Conservation (phyloP, 108 stramenopile species). For the Skeletonema tropicum region DNA sequence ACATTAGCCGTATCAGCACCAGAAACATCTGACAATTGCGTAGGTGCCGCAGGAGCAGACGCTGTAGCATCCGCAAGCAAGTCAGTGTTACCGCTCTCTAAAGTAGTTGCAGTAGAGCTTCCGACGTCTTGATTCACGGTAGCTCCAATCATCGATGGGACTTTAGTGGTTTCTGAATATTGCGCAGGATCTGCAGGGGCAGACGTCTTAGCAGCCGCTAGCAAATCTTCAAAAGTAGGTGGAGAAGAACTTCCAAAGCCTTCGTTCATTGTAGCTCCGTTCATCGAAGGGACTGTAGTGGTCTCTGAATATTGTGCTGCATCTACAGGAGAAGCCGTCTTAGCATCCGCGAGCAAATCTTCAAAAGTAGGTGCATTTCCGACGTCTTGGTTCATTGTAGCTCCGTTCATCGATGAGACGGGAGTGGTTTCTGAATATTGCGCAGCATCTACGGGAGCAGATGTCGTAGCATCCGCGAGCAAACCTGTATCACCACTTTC, state of each 20-base stretch:
- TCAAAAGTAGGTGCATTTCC: neutral
- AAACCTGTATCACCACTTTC: neutral
- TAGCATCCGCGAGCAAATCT: neutral
- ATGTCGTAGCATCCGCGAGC: neutral
- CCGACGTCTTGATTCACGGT: neutral
- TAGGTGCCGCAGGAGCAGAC: neutral
- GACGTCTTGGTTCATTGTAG: neutral
- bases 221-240: neutral
- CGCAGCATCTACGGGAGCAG: too few species aligned
- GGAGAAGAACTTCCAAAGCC: neutral
- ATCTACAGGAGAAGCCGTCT: neutral
- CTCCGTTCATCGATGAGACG: neutral
- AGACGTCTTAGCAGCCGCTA: neutral
- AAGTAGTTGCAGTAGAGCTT: neutral
- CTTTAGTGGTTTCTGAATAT: neutral
- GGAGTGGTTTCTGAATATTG: neutral
- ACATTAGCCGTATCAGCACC: neutral
- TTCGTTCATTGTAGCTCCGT: neutral
- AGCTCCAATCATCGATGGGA: neutral
- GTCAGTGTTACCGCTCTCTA: neutral
- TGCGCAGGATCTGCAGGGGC: neutral
- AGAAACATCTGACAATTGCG: neutral
- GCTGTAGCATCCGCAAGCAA: neutral
- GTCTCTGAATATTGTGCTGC: neutral
- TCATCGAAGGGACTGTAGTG: neutral